Base-by-base conservation (phyloP, 768 basidiomycete genomes). In the Russula ochroleuca region DNA sequence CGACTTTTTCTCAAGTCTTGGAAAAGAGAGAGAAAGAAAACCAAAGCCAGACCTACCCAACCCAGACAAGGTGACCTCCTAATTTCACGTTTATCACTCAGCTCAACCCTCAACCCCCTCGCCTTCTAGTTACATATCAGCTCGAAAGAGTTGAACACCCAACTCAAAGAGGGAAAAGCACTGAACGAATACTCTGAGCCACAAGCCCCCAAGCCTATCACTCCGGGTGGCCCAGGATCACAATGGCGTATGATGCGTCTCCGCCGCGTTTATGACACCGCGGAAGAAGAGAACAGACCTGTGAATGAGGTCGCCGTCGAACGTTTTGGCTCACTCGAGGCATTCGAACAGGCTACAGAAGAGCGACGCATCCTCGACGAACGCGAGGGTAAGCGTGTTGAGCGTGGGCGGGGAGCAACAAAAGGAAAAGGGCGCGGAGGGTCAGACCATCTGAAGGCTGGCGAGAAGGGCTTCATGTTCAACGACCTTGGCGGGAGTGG, bases 221-320 rank as follows among this genome's bases (percentile, higher is more conserved):
- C 82, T 0, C 92, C 94, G 0, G 96, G 96, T 2, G 94, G 93
- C 2, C 90, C 94, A 5, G 96, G 96, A 13, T 93, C 92, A 2
- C 86, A 85, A 71, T 99, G 97, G 96, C 86, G 97, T 17, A 98
- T 98, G 97, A 94, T 92, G 87, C 93, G 94, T 69, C 83, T 99
- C 0, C 84, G 87, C 45, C 82, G 91, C 17, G 88, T 93, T 1
- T 95, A 92, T 71, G 96, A 98, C 72, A 83, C 90, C 3, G 93
- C 90, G 0, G 86, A 92, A 63, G 95, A 98, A 70, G 93, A 95
- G 73, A 82, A 83, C 6, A 75, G 79, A 5, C 71, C 85, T 0
- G 72, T 92, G 13, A 87, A 92, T 68, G 83, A 94, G 63, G 83
- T 98, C 35, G 96, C 89, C 0, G 67, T 91, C 14, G 96, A 98